A percentile compares a stretch with the other conserved stretches of the same genome.
These are phyloP conservation scores for Amanita fuliginea DNA, from an alignment of 768 basidiomycete species.

Conservation along the genomic window DNA sequence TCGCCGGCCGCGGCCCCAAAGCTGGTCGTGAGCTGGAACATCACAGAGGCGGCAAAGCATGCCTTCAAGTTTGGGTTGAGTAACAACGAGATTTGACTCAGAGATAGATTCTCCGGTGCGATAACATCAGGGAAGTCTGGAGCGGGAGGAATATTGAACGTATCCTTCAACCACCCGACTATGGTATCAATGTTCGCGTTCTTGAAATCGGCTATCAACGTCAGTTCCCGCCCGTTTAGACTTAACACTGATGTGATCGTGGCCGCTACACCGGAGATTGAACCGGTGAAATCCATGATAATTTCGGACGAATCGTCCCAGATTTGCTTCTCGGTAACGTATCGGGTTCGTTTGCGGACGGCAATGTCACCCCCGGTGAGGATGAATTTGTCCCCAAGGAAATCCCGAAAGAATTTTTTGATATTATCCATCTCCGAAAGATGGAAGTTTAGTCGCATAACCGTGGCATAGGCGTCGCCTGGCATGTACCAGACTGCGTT, in stretches of 20 bases:
- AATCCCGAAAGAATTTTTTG: no score
- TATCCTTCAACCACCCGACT: not conserved
- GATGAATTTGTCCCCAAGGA: no score
- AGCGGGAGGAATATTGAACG: not conserved
- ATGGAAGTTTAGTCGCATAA: no score
- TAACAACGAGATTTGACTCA: not conserved
- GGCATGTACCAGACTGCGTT: no score
- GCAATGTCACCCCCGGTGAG: no score
- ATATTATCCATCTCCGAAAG: no score
- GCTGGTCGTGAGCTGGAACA: not conserved
- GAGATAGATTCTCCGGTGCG: not conserved
- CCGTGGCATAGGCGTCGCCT: no score
- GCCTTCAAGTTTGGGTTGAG: not conserved
- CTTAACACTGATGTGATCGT: not conserved
- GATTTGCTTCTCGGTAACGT: not conserved
- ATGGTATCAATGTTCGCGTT: not conserved
- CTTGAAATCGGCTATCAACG: not conserved
- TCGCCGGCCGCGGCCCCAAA: not conserved
- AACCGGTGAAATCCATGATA: not conserved
- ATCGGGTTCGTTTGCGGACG: no score
- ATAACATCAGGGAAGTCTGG: not conserved
- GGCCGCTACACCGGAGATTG: not conserved
- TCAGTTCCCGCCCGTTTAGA: not conserved
- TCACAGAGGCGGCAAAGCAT: not conserved
- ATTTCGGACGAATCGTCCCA: slow-evolving; percentile 2